Evolutionary conservation across 106 monocot species (phyloP).

Genomic region (Posidonia australis): DNA sequence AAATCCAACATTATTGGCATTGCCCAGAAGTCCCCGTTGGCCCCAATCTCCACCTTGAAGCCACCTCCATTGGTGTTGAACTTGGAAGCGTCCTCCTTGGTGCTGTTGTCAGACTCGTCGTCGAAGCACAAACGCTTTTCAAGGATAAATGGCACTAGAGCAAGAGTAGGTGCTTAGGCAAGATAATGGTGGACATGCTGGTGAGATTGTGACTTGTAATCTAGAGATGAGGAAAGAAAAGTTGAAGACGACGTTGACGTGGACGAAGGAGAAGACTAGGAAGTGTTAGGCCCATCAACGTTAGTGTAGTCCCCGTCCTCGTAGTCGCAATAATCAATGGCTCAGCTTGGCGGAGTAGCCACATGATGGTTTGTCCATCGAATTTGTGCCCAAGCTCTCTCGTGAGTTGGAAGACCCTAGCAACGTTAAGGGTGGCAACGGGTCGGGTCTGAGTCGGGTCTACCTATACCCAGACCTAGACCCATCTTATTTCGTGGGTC

Average conservation of each 20-base stretch:
- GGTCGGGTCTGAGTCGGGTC: too few species aligned
- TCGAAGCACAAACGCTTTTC: constrained; percentile 29
- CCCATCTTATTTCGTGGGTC: too few species aligned
- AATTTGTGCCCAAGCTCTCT: constrained; percentile 19
- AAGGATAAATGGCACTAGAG: constrained; percentile 31
- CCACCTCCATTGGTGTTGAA: background rate
- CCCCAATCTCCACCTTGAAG: constrained; percentile 6
- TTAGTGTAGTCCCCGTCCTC: constrained; percentile 36
- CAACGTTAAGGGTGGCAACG: too few species aligned
- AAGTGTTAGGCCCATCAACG: constrained; percentile 7
- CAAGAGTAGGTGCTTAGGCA: background rate
- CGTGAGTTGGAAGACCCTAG: constrained; percentile 15
- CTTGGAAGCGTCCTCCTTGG: constrained; percentile 11
- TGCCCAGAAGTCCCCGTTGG: constrained; percentile 51
- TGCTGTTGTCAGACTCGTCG: constrained; percentile 14
- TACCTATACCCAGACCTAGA: too few species aligned
- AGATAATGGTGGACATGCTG: background rate
- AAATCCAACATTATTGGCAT: constrained; percentile 63
- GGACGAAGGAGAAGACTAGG: constrained; percentile 1
- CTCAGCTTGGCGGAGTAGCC: constrained; percentile 41
- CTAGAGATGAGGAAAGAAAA: background rate
- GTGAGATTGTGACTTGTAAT: constrained; percentile 2
- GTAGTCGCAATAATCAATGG: constrained; percentile 46
- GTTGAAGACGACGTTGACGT: constrained; percentile 6
- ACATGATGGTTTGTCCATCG: constrained; percentile 21